These are phyloP conservation scores for Candida saitoana DNA, from an alignment of 805 yeast genomes.

Conservation along the genomic window DNA sequence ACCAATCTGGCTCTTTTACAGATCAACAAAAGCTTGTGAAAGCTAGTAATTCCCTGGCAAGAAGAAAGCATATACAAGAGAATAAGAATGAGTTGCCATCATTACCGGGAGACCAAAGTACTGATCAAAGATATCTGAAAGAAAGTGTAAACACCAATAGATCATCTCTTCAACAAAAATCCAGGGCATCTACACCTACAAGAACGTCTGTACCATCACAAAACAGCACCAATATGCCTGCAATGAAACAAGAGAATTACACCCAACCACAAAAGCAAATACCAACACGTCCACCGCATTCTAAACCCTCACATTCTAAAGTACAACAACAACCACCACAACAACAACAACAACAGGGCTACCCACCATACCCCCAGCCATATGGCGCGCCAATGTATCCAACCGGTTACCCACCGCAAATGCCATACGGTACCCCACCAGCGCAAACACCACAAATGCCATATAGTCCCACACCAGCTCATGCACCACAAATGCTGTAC, in stretches of 20 bases:
- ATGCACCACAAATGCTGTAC: background rate
- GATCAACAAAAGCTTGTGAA: background rate
- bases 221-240: background rate
- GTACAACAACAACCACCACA: constrained; percentile 3
- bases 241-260: background rate
- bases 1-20: background rate
- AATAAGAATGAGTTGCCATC: background rate
- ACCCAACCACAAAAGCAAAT: constrained; percentile 4
- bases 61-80: background rate
- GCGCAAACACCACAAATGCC: too few species aligned
- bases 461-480: too few species aligned
- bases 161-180: background rate
- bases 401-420: background rate
- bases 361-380: background rate
- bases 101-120: background rate
- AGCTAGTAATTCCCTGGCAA: background rate
- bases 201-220: constrained; percentile 3
- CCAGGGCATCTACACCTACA: background rate
- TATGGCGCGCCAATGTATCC: background rate
- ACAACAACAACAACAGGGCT: background rate
- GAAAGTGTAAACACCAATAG: constrained; percentile 1
- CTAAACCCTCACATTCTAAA: constrained; percentile 2
- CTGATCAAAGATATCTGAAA: background rate
- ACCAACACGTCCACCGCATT: constrained; percentile 1
- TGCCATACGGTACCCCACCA: background rate